Evolutionary conservation across 495 filamentous ascomycete genomes (phyloP).

Genomic region (Podospora didyma): DNA sequence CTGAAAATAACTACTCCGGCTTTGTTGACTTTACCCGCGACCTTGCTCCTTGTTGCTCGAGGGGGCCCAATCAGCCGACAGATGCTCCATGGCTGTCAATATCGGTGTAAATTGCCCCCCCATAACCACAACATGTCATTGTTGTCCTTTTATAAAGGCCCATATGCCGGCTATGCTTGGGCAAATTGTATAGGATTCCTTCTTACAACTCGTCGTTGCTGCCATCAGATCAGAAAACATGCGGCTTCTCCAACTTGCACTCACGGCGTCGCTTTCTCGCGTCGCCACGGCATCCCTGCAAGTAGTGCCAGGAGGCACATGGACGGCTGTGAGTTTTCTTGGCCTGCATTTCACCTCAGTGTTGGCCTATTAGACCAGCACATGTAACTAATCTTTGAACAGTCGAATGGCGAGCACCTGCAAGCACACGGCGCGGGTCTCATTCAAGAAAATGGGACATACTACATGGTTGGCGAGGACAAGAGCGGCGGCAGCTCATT

Average conservation of each 20-base stretch:
- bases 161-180: neutral
- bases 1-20: no score
- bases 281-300: constrained; percentile 32
- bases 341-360: neutral
- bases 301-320: constrained; percentile 47
- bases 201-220: neutral
- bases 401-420: constrained; percentile 53
- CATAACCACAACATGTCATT: neutral
- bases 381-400: neutral
- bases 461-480: constrained; percentile 65
- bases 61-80: neutral
- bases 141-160: neutral
- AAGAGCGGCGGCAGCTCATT: constrained; percentile 56
- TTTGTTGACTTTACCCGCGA: no score
- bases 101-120: neutral
- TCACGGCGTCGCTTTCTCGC: constrained; percentile 21
- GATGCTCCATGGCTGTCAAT: neutral
- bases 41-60: neutral
- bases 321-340: constrained; percentile 35
- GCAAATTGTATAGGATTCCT: neutral
- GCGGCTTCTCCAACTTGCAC: constrained; percentile 8
- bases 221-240: constrained; percentile 4
- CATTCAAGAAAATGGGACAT: constrained; percentile 49
- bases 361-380: neutral
- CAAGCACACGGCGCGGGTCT: constrained; percentile 59